Conservation (phyloP, 2,329 filamentous ascomycete species). For the Pseudogymnoascus sp. region DNA sequence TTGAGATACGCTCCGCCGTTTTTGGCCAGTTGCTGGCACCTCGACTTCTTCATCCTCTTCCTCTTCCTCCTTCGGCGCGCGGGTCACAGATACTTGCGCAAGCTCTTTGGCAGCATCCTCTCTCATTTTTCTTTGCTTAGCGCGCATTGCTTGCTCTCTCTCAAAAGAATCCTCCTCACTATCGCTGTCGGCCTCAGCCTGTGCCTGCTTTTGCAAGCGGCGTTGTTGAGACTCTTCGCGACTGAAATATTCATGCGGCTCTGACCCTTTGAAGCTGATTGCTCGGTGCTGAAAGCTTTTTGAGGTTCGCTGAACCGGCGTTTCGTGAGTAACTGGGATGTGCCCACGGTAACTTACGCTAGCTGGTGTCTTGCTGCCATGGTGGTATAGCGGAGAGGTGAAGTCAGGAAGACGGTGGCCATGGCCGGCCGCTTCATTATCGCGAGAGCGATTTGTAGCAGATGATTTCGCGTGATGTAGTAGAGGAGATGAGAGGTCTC, state of each 20-base stretch:
- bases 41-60: not conserved
- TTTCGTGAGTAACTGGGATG: not conserved
- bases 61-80: not conserved
- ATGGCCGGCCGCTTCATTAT: not conserved
- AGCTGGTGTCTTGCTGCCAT: not conserved
- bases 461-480: not conserved
- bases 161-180: not conserved
- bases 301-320: not conserved
- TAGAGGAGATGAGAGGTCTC: not conserved
- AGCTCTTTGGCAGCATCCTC: slow-evolving; percentile 6
- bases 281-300: slow-evolving; percentile 1
- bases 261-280: not conserved
- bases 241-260: not conserved
- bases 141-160: not conserved
- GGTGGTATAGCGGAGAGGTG: not conserved
- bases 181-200: not conserved
- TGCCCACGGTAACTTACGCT: not conserved
- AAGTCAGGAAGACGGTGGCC: not conserved
- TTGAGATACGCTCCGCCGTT: slow-evolving; percentile 12
- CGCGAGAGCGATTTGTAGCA: not conserved
- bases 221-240: slow-evolving; percentile 1
- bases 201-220: not conserved
- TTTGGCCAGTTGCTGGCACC: not conserved
- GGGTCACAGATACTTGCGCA: not conserved
- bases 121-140: not conserved